Base-by-base conservation (phyloP, 2,329 filamentous ascomycete species). In the Trichoderma sp. region DNA sequence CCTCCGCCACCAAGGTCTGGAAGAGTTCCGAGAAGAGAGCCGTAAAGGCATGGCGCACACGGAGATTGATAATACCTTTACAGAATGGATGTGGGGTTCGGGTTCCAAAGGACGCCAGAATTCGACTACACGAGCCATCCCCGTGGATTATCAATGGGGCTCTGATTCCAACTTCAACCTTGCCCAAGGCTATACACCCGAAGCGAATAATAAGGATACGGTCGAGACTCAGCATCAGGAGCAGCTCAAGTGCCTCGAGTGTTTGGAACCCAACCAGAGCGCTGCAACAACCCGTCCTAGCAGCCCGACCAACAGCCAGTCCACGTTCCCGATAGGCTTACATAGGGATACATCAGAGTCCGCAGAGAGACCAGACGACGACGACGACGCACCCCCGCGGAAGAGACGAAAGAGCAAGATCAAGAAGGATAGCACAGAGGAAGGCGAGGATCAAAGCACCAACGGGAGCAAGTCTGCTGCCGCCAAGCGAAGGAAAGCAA, bases 111-210 rank as follows among this genome's bases (percentile, higher is more conserved):
- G 78, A 15, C 76, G 75, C 7, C 68, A 57, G 28, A 36, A 62
- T 36, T 57, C 71, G 73, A 80, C 72, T 79, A 80, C 72, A 80
- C 80, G 76, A 4, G 80, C 80, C 43, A 81, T 78, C 68, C 78
- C 80, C 71, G 72, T 84, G 76, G 84, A 87, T 67, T 83, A 92
- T 58, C 87, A 88, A 73, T 93, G 89, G 87, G 91, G 91, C 11
- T 91, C 91, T 1, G 91, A 93, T 79, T 79, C 85, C n/a, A 88
- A 84, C 71, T 93, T 93, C 77, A 85, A 82, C 73, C 80, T 81
- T 26, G 78, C 84, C 6, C 87, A 88, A 75, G 86, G 85, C n/a
- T 93, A 90, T 75, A 81, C 88, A 7, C 87, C 90, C 1, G 83
- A 84, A 11, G 84, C 86, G 7, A 81, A 85, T 72, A 81, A 85